These are phyloP conservation scores for Pulveroboletus frians DNA, from an alignment of 768 basidiomycete species.

Conservation along the genomic window DNA sequence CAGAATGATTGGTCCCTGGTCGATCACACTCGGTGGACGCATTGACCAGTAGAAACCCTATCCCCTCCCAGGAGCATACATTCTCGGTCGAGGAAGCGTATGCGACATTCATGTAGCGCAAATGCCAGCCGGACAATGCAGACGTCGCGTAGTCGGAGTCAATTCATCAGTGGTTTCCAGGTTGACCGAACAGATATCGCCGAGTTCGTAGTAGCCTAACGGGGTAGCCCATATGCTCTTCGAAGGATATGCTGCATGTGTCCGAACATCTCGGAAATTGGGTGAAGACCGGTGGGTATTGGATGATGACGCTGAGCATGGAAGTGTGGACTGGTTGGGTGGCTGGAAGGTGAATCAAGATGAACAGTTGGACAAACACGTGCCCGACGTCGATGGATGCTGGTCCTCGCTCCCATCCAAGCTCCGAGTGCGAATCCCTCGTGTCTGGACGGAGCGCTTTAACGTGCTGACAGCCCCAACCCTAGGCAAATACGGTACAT, in stretches of 20 bases:
- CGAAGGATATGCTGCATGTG: slow-evolving; percentile 5
- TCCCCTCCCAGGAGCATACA: background rate
- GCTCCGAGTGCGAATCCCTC: background rate
- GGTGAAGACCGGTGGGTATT: slow-evolving; percentile 1
- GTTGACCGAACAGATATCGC: slow-evolving; percentile 9
- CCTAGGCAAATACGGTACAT: background rate
- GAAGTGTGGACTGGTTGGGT: background rate
- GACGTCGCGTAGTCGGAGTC: slow-evolving; percentile 4
- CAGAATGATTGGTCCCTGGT: background rate
- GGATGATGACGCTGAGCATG: slow-evolving; percentile 8
- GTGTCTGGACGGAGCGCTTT: slow-evolving; percentile 5
- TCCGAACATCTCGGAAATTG: slow-evolving; percentile 18
- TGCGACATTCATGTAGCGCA: slow-evolving; percentile 6
- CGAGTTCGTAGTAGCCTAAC: slow-evolving; percentile 5
- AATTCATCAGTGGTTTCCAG: slow-evolving; percentile 4
- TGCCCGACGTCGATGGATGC: slow-evolving; percentile 2
- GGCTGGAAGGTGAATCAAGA: background rate
- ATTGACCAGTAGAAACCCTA: slow-evolving; percentile 1
- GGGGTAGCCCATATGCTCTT: slow-evolving; percentile 7
- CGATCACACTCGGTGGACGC: slow-evolving; percentile 1
- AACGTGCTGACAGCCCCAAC: background rate
- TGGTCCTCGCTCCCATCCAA: slow-evolving; percentile 3
- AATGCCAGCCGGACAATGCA: slow-evolving; percentile 1
- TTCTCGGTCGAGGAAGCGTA: slow-evolving; percentile 7
- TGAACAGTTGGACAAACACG: slow-evolving; percentile 5